These are phyloP conservation scores for Aspergillus nomiae DNA, from an alignment of 2,329 filamentous ascomycete genomes.

Conservation along the genomic window DNA sequence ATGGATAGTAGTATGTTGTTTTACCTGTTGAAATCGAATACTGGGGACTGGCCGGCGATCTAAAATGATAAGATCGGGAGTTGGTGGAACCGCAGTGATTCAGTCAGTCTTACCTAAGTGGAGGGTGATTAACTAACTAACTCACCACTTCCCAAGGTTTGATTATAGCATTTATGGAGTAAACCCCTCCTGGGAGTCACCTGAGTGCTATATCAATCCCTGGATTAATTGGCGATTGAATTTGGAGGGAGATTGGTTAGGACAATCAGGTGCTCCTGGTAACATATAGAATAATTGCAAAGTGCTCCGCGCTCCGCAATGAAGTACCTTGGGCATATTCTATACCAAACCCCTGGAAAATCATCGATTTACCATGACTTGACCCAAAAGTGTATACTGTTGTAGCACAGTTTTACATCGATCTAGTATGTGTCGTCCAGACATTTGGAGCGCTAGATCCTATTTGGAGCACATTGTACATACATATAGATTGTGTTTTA, in stretches of 20 bases:
- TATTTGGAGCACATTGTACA: no score
- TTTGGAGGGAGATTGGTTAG: not conserved
- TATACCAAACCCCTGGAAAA: not conserved
- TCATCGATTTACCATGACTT: not conserved
- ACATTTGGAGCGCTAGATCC: no score
- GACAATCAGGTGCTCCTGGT: no score
- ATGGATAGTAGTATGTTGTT: not conserved
- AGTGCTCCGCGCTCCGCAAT: no score
- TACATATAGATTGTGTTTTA: no score
- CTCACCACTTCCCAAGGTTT: not conserved
- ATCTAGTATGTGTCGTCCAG: not conserved
- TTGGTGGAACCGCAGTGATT: not conserved
- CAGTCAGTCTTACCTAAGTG: slow-evolving; percentile 3
- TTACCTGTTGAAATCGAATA: not conserved
- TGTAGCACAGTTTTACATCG: not conserved
- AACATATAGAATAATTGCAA: no score
- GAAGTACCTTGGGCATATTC: no score
- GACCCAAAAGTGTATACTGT: not conserved
- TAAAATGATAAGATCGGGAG: not conserved
- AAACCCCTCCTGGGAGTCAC: not conserved
- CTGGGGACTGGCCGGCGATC: not conserved
- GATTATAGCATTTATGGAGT: not conserved
- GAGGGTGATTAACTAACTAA: not conserved
- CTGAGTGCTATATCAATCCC: not conserved
- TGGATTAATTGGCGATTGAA: not conserved